Percentiles rank a stretch among this genome's conserved stretches.
Conservation (phyloP, 2,329 filamentous ascomycete genomes). For the Paraphoma chrysanthemicola region DNA sequence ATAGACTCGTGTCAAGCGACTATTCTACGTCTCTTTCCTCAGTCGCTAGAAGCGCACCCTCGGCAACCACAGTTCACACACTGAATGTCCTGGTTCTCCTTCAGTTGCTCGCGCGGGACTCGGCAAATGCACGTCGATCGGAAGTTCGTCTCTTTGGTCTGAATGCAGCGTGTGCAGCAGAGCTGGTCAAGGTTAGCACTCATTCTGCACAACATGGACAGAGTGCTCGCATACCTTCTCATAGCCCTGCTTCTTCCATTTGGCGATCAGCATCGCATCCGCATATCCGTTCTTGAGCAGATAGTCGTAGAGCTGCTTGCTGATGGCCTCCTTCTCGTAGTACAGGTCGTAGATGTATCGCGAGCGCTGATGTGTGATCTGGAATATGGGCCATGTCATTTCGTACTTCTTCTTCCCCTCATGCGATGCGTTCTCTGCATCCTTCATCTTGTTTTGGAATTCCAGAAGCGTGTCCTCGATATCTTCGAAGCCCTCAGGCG, state of each 20-base stretch:
- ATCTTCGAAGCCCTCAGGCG: constrained; percentile 85
- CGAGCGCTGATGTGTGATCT: constrained; percentile 90
- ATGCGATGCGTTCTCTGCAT: constrained; percentile 87
- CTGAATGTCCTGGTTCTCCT: constrained; percentile 88
- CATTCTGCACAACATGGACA: not conserved
- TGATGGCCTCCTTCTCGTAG: constrained; percentile 97
- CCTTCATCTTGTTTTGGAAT: constrained; percentile 91
- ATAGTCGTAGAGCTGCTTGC: constrained; percentile 91
- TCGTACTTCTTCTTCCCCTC: constrained; percentile 86
- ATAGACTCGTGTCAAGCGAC: too few species aligned
- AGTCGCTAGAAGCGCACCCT: constrained; percentile 88
- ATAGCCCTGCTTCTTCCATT: constrained; percentile 99
- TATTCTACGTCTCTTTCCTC: constrained; percentile 14
- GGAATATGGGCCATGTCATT: constrained; percentile 95
- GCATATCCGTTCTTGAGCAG: constrained; percentile 96
- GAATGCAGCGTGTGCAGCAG: constrained; percentile 93
- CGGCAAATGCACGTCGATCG: constrained; percentile 97
- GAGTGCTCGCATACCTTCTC: constrained; percentile 74
- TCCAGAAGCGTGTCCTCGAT: constrained; percentile 87
- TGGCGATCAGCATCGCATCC: constrained; percentile 93
- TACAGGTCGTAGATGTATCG: constrained; percentile 98
- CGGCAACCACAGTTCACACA: constrained; percentile 95
- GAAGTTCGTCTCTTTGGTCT: constrained; percentile 99
- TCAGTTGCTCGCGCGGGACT: constrained; percentile 86
- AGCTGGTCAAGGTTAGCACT: constrained; percentile 60